These are phyloP conservation scores for Aspergillus hiratsukae DNA, from an alignment of 2,329 filamentous ascomycete species.

Conservation along the genomic window DNA sequence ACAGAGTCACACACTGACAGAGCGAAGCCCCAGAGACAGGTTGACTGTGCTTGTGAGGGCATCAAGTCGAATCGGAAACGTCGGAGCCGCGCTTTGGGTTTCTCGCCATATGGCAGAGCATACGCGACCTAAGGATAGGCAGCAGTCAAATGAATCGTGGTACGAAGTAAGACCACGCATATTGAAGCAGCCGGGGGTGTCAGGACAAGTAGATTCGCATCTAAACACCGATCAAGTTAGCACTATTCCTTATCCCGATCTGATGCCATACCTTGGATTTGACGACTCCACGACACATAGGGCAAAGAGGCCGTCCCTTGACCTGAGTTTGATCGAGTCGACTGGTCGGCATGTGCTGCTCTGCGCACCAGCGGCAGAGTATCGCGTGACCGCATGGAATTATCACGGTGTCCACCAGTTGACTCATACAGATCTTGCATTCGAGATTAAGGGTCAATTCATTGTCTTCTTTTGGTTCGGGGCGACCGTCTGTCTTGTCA, in stretches of 20 bases:
- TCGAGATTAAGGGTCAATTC: slow-evolving; percentile 49
- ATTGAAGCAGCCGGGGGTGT: neutral
- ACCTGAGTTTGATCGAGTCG: slow-evolving; percentile 28
- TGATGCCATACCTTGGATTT: slow-evolving; percentile 21
- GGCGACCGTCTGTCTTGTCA: slow-evolving; percentile 42
- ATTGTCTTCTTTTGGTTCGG: slow-evolving; percentile 44
- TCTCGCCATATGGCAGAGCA: neutral
- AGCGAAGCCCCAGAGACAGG: no score
- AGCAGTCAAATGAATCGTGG: neutral
- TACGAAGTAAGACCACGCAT: neutral
- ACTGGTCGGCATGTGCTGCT: slow-evolving; percentile 45
- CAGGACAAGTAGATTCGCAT: slow-evolving; percentile 8
- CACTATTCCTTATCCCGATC: neutral
- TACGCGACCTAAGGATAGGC: neutral
- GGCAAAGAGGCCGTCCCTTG: slow-evolving; percentile 18
- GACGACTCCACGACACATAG: slow-evolving; percentile 26
- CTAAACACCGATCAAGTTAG: neutral
- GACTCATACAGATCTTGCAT: slow-evolving; percentile 51
- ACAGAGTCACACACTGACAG: neutral
- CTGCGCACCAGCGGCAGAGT: slow-evolving; percentile 54
- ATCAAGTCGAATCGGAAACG: neutral
- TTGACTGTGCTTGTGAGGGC: neutral
- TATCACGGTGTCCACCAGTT: slow-evolving; percentile 49
- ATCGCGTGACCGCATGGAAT: slow-evolving; percentile 53
- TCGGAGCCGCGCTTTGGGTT: neutral